Conservation (phyloP, 2,329 filamentous ascomycete species). For the Pseudocercospora fuligena region DNA sequence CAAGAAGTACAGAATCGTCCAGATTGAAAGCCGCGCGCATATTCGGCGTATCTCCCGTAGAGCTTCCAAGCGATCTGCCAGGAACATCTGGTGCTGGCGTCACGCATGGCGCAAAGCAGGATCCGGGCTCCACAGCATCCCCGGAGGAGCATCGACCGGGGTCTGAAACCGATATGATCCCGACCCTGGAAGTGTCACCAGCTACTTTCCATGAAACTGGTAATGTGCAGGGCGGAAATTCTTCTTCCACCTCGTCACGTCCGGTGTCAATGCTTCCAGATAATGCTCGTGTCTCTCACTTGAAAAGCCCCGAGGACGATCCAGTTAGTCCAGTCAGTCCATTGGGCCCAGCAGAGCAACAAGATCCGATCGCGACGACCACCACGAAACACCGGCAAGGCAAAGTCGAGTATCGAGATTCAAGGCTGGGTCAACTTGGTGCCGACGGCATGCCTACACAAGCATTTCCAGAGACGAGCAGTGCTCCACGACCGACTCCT, state of each 20-base stretch:
- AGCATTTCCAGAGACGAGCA: constrained; percentile 26
- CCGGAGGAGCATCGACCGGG: constrained; percentile 7
- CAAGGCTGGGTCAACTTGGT: constrained; percentile 34
- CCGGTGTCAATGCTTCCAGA: constrained; percentile 27
- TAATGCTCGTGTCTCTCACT: constrained; percentile 16
- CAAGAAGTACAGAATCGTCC: constrained; percentile 7
- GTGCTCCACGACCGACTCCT: constrained; percentile 20
- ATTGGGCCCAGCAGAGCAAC: constrained; percentile 9
- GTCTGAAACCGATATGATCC: constrained; percentile 21
- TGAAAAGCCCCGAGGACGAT: constrained; percentile 26
- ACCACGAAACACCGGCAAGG: constrained; percentile 18
- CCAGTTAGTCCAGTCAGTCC: constrained; percentile 25
- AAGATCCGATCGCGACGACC: constrained; percentile 3
- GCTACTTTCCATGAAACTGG: constrained; percentile 17
- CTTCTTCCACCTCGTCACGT: constrained; percentile 18
- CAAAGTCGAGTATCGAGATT: constrained; percentile 30
- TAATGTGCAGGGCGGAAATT: constrained; percentile 10
- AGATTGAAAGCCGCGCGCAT: background rate
- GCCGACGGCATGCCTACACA: constrained; percentile 39
- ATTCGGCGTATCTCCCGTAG: constrained; percentile 4
- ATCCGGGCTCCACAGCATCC: constrained; percentile 16
- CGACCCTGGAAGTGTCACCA: constrained; percentile 21
- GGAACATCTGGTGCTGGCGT: constrained; percentile 1
- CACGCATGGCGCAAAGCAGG: constrained; percentile 7
- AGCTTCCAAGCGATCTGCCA: constrained; percentile 14